A percentile compares a stretch with the other conserved stretches of the same genome.
Conservation (phyloP, 208 protist species). For the Porcisia hertigi region DNA sequence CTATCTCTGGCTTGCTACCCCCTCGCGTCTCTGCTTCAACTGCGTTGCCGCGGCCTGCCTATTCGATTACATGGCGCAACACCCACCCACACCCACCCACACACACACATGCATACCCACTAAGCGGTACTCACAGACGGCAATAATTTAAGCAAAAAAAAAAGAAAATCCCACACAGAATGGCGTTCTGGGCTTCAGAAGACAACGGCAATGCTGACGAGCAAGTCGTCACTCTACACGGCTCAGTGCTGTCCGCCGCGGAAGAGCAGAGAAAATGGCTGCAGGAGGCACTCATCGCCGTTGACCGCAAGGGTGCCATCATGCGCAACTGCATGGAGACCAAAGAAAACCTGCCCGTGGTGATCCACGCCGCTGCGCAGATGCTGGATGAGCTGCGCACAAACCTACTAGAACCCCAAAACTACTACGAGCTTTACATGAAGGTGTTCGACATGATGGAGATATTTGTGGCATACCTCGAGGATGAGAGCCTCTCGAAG, state of each 20-base stretch:
- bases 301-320: constrained; percentile 64
- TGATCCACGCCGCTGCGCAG: constrained; percentile 63
- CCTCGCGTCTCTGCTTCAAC: neutral
- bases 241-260: constrained; percentile 68
- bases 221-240: constrained; percentile 50
- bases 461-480: constrained; percentile 87
- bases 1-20: no score
- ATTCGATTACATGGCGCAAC: neutral
- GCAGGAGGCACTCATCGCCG: constrained; percentile 63
- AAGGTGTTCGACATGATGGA: constrained; percentile 92
- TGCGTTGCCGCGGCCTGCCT: neutral
- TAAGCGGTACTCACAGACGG: neutral
- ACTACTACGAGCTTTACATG: constrained; percentile 98
- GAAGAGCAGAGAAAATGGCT: constrained; percentile 94
- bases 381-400: constrained; percentile 97
- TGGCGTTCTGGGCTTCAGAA: constrained; percentile 24
- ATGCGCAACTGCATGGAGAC: constrained; percentile 85
- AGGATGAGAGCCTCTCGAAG: constrained; percentile 62
- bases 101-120: neutral
- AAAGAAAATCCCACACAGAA: neutral
- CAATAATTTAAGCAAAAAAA: neutral
- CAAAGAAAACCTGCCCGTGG: constrained; percentile 31
- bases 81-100: neutral
- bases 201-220: constrained; percentile 1
- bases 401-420: constrained; percentile 93